Evolutionary conservation across 2,329 filamentous ascomycete genomes (phyloP), one percentile per base, ranked within the genome.

Genomic region (Verticillium isaacii): DNA sequence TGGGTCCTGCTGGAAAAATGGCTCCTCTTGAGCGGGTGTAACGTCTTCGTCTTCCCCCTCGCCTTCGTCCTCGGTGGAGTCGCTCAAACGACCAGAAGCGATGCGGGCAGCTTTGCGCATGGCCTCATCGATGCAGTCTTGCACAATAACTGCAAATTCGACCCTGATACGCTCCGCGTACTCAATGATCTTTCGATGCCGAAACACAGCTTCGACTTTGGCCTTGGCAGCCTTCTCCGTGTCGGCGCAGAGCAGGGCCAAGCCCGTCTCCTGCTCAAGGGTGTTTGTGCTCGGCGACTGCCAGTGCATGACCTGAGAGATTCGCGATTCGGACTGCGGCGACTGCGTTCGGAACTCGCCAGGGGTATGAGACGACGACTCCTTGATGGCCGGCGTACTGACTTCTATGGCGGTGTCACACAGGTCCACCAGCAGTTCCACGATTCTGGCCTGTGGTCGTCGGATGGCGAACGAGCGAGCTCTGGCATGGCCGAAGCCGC

Each of bases 381-480:
- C 94, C 71, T 97, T 98, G 76, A 99, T 90, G 6, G 93, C 89
- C 6, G 95, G 94, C 4, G 92, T 93, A 76, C 89, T 98, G 70
- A 99, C 94, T 74, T 99, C 96, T 56, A 97, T 84, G 5, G 95
- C 89, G 1, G 95, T 99, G 73, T 99, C 95, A 72, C 95, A 98
- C 19, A 99, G 84, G 75, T 99, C 95, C 58, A 99, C 85, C 29
- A 99, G 84, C 41, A 99, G 82, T 75, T 99, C 96, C 14, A 99
- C 93, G 63, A 99, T 97, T 58, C 96, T 88, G 58, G 93, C 91
- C 67, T 97, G 85, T 0, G 95, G 95, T 63, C 95, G 85, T 63
- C 95, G 88, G 59, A 98, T 87, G 60, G 94, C 94, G 77, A 99
- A 99, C 1, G 93, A 97, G 41, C 92, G 87, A 58, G 88, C 91